These are phyloP conservation scores for carrot (Daucus carota) DNA, from an alignment of 129 eudicot genomes.

Conservation along the genomic window DH1_v3.0 NC_030382.2:42565001-42565500, in stretches of 20 bases:
- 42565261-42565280: constrained; percentile 75
- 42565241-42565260: constrained; percentile 85
- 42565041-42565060: background rate
- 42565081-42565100: background rate
- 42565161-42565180: background rate
- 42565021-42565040: background rate
- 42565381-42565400: background rate
- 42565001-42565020: background rate
- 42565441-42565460: background rate
- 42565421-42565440: background rate
- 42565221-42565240: constrained; percentile 61
- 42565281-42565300: constrained; percentile 63
- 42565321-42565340: background rate
- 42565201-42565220: background rate
- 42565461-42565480: background rate
- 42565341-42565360: background rate
- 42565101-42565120: background rate
- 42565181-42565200: background rate
- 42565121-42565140: background rate
- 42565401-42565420: too few species aligned
- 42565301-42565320: constrained; percentile 23
- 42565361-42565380: background rate
- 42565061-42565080: background rate
- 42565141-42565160: background rate
- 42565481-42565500: background rate